phyloP scores from a whole-genome alignment of 441 rosid species.

The Rhodomyrtus psidioides region DNA sequence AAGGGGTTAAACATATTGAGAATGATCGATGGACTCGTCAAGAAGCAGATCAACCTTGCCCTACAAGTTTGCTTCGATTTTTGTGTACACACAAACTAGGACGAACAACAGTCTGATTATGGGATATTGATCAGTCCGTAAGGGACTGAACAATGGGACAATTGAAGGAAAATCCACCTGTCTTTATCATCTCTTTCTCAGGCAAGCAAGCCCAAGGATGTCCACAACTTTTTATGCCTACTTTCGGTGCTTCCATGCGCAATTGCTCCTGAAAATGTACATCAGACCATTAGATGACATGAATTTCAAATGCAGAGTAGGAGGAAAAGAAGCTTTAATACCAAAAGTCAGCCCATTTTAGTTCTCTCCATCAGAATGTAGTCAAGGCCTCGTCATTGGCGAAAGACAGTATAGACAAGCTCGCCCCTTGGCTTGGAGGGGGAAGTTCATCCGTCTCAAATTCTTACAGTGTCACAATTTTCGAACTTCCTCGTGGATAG shows the following conservation, averaged over 20 bases:
- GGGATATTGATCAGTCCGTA: background rate
- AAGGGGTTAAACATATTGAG: background rate
- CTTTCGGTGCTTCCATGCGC: background rate
- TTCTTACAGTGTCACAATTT: constrained; percentile 27
- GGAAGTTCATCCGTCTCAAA: background rate
- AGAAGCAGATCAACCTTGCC: background rate
- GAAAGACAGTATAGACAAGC: background rate
- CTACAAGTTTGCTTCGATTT: background rate
- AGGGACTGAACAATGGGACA: background rate
- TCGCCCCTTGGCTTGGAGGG: constrained; percentile 1
- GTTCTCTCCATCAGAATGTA: background rate
- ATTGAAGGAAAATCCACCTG: background rate
- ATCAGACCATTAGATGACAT: background rate
- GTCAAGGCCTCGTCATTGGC: background rate
- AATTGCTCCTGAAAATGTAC: background rate
- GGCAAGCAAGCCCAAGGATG: background rate
- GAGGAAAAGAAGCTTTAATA: background rate
- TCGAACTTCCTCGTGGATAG: constrained; percentile 58
- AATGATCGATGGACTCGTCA: background rate
- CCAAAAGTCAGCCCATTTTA: background rate
- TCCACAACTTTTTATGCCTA: background rate
- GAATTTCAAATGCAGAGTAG: background rate
- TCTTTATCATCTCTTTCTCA: background rate
- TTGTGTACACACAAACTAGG: background rate
- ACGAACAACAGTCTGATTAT: background rate